These are phyloP conservation scores for Microascus cirrosus DNA, from an alignment of 2,329 filamentous ascomycete species.

Conservation along the genomic window DNA sequence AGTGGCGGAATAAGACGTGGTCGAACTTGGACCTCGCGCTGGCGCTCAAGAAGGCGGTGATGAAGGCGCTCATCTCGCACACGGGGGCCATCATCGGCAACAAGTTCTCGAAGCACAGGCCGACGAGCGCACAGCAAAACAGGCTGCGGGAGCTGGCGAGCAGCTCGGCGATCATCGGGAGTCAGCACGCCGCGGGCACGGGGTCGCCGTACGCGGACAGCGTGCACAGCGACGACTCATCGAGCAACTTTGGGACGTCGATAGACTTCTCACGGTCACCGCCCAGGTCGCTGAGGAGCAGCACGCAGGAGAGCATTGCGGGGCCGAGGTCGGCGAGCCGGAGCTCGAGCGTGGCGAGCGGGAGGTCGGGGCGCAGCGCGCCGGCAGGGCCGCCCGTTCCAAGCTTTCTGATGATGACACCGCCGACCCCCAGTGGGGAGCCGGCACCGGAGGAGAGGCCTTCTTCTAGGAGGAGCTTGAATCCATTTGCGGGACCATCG, in stretches of 20 bases:
- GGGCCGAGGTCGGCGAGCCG: conserved; percentile 33
- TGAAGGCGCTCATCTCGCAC: conserved; percentile 87
- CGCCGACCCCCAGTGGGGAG: conserved; percentile 28
- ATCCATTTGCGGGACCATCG: background rate
- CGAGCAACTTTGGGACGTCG: conserved; percentile 40
- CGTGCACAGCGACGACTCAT: conserved; percentile 44
- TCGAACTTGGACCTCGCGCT: conserved; percentile 91
- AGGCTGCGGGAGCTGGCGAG: conserved; percentile 77
- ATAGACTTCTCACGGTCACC: conserved; percentile 50
- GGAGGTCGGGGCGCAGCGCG: conserved; percentile 23
- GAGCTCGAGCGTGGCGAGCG: conserved; percentile 40
- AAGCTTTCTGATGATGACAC: conserved; percentile 34
- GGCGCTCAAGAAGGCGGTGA: conserved; percentile 86
- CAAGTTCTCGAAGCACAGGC: conserved; percentile 85
- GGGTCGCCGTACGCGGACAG: conserved; percentile 25
- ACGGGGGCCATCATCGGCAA: conserved; percentile 95
- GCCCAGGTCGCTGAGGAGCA: conserved; percentile 38
- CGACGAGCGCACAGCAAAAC: conserved; percentile 66
- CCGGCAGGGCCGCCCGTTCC: conserved; percentile 17
- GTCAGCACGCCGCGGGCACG: conserved; percentile 21
- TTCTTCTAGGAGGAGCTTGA: conserved; percentile 2
- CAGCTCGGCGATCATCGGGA: conserved; percentile 50
- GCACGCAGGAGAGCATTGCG: conserved; percentile 35
- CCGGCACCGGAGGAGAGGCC: background rate
- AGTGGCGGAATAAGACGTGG: conserved; percentile 99